A percentile compares a stretch with the other conserved stretches of the same genome.
phyloP scores from a whole-genome alignment of 2,329 filamentous ascomycete genomes.

The Fusarium tanahbumbuense region DNA sequence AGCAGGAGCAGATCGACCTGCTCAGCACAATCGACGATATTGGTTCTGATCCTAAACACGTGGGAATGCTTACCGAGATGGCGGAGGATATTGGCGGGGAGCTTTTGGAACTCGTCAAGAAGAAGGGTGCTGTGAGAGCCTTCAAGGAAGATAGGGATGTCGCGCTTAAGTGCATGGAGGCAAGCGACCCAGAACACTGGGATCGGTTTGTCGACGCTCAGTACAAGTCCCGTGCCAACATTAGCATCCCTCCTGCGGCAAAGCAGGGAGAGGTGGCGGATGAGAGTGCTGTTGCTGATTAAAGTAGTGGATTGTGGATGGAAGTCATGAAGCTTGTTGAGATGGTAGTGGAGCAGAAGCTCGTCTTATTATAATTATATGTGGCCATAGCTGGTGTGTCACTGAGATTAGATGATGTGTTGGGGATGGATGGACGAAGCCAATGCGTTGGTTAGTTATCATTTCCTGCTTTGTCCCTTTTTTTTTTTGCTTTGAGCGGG shows the following conservation, averaged over 20 bases:
- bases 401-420: slow-evolving; percentile 12
- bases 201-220: slow-evolving; percentile 71
- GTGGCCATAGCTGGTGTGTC: slow-evolving; percentile 21
- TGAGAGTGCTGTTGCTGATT: slow-evolving; percentile 59
- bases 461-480: slow-evolving; percentile 15
- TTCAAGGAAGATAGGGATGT: slow-evolving; percentile 69
- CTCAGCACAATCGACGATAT: slow-evolving; percentile 63
- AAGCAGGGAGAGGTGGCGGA: slow-evolving; percentile 47
- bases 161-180: slow-evolving; percentile 62
- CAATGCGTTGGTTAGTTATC: slow-evolving; percentile 43
- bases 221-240: slow-evolving; percentile 68
- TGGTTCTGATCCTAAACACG: slow-evolving; percentile 62
- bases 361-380: not conserved
- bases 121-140: slow-evolving; percentile 69
- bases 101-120: slow-evolving; percentile 64
- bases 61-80: slow-evolving; percentile 68
- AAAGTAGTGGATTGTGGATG: slow-evolving; percentile 12
- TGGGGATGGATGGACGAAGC: slow-evolving; percentile 24
- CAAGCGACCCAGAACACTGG: slow-evolving; percentile 75
- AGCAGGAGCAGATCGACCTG: slow-evolving; percentile 63
- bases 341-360: slow-evolving; percentile 1
- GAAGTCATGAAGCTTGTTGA: slow-evolving; percentile 6
- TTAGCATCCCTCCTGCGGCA: slow-evolving; percentile 49
- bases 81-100: slow-evolving; percentile 72
- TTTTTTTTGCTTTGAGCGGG: slow-evolving; percentile 36